Percentiles rank a stretch among this genome's conserved stretches.
phyloP scores from a whole-genome alignment of 2,329 filamentous ascomycete species.

The Trichophyton mentagrophytes region DNA sequence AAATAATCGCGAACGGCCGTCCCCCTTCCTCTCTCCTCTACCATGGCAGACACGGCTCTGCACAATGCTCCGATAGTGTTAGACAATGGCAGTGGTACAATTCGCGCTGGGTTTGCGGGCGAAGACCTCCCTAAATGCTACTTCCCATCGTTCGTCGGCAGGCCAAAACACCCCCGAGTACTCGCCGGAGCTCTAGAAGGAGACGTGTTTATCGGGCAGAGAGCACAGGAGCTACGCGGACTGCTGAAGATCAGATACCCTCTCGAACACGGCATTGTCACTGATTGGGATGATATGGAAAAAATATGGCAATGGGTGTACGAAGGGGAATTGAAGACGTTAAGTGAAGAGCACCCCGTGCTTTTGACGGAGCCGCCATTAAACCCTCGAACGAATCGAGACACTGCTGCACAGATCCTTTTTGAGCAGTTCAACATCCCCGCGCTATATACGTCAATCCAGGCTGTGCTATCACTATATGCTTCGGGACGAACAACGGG shows the following conservation, averaged over 20 bases:
- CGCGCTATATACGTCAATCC: constrained; percentile 89
- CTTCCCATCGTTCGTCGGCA: constrained; percentile 93
- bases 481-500: constrained; percentile 91
- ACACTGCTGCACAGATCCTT: constrained; percentile 90
- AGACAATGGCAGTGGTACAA: constrained; percentile 96
- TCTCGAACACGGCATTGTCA: constrained; percentile 93
- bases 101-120: constrained; percentile 90
- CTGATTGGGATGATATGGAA: constrained; percentile 99
- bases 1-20: constrained; percentile 1
- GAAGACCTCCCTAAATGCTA: constrained; percentile 93
- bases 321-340: constrained; percentile 84
- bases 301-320: constrained; percentile 98
- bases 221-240: constrained; percentile 79
- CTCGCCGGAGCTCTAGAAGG: constrained; percentile 94
- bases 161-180: constrained; percentile 87
- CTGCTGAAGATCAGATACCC: constrained; percentile 93
- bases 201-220: constrained; percentile 90
- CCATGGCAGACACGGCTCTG: constrained; percentile 54
- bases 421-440: constrained; percentile 99
- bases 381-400: constrained; percentile 89
- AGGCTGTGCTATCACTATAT: constrained; percentile 91
- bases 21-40: constrained; percentile 7
- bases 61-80: constrained; percentile 98
- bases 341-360: constrained; percentile 97
- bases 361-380: constrained; percentile 90